A percentile compares a stretch with the other conserved stretches of the same genome.
These are phyloP conservation scores for Sanghuangporus sanghuang DNA, from an alignment of 1,284 basidiomycete genomes.

Conservation along the genomic window DNA sequence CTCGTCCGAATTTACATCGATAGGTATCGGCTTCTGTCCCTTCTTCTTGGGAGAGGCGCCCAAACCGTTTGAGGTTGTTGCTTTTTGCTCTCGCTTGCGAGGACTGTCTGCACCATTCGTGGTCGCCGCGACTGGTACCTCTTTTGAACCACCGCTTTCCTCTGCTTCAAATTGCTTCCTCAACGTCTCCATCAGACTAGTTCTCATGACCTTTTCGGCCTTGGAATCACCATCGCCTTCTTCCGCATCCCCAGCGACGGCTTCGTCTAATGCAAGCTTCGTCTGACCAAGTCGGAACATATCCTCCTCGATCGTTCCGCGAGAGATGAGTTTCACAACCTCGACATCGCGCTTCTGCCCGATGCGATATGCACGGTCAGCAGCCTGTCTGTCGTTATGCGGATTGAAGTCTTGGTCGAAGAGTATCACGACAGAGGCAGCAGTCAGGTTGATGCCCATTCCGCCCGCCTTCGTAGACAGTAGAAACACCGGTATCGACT, in stretches of 20 bases:
- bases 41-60: background rate
- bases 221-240: slow-evolving; percentile 56
- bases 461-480: slow-evolving; percentile 95
- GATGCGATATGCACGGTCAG: slow-evolving; percentile 97
- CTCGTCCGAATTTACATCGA: slow-evolving; percentile 8
- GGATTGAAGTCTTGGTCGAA: slow-evolving; percentile 99
- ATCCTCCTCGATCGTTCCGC: slow-evolving; percentile 93
- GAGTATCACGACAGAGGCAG: slow-evolving; percentile 91
- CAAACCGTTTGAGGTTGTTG: background rate
- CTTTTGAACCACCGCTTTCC: slow-evolving; percentile 22
- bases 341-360: slow-evolving; percentile 90
- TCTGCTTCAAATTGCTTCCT: slow-evolving; percentile 60
- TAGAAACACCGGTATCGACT: slow-evolving; percentile 87
- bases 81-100: background rate
- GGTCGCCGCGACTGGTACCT: slow-evolving; percentile 8
- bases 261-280: slow-evolving; percentile 88
- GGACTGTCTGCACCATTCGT: background rate
- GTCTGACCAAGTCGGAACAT: slow-evolving; percentile 88
- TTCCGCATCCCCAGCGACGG: slow-evolving; percentile 75
- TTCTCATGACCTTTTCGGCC: slow-evolving; percentile 77
- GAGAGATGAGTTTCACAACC: slow-evolving; percentile 90
- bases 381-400: slow-evolving; percentile 91
- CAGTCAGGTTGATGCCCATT: slow-evolving; percentile 89
- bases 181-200: slow-evolving; percentile 73
- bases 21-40: background rate